A percentile compares a stretch with the other conserved stretches of the same genome.
Conservation (phyloP, 2,329 filamentous ascomycete genomes). For the Sporothrix humicola region DNA sequence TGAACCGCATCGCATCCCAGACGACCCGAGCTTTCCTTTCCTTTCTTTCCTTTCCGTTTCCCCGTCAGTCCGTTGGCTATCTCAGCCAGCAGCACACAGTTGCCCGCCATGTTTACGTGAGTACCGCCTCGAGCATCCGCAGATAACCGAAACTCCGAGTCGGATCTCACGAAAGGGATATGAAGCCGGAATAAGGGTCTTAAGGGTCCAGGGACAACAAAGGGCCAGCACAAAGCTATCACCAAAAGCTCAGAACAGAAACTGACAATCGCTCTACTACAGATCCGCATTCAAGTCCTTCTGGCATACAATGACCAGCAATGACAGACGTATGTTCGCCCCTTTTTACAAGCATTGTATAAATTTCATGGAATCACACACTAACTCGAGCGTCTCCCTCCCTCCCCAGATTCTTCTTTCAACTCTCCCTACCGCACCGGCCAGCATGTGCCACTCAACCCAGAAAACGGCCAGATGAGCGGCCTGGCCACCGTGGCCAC, state of each 20-base stretch:
- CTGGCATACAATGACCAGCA: conserved; percentile 88
- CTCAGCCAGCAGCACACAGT: conserved; percentile 16
- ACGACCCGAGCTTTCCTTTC: background rate
- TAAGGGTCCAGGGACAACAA: background rate
- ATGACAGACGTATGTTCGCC: conserved; percentile 66
- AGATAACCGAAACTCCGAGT: background rate
- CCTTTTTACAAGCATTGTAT: background rate
- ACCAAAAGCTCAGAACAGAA: background rate
- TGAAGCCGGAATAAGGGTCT: too few relatives aligned
- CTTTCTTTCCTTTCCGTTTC: background rate
- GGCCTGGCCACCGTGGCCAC: conserved; percentile 88
- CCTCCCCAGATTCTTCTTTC: conserved; percentile 76
- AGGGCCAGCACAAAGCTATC: background rate
- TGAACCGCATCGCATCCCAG: background rate
- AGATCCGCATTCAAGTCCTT: conserved; percentile 81
- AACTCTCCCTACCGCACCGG: conserved; percentile 93
- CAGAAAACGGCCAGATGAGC: conserved; percentile 70
- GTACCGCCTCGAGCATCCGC: conserved; percentile 15
- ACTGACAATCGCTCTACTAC: conserved; percentile 21
- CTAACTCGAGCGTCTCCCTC: background rate
- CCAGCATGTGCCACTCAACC: conserved; percentile 84
- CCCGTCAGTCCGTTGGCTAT: conserved; percentile 22
- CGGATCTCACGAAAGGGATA: background rate
- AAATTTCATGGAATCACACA: background rate
- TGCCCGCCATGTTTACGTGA: conserved; percentile 33